Conservation (phyloP, 768 basidiomycete genomes). For the Termitomyces sp. region DNA sequence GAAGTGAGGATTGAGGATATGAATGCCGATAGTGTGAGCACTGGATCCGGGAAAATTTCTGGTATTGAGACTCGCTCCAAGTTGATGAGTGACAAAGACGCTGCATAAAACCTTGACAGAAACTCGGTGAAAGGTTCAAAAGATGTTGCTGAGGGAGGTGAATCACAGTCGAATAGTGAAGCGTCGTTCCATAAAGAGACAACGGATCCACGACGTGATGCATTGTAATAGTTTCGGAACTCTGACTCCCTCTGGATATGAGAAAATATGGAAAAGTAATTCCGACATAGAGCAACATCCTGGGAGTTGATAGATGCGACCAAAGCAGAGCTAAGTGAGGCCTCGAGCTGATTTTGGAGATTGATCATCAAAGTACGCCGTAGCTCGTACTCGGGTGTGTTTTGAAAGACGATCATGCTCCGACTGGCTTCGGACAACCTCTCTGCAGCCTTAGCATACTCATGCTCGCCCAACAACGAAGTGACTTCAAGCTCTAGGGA, state of each 20-base stretch:
- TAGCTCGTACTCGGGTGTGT: constrained; percentile 86
- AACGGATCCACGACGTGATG: constrained; percentile 63
- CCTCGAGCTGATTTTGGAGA: constrained; percentile 94
- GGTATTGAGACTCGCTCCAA: constrained; percentile 72
- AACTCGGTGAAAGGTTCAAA: constrained; percentile 56
- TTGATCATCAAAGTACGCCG: constrained; percentile 83
- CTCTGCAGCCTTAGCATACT: constrained; percentile 87
- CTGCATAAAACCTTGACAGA: constrained; percentile 69
- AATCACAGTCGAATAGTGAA: constrained; percentile 46
- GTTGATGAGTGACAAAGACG: constrained; percentile 60
- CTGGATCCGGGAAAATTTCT: constrained; percentile 85
- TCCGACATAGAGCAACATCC: constrained; percentile 69
- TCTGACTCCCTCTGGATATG: constrained; percentile 90
- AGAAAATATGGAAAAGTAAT: constrained; percentile 82
- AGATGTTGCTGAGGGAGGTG: constrained; percentile 15
- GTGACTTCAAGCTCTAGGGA: constrained; percentile 92
- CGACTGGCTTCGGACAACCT: constrained; percentile 84
- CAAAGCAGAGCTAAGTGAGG: constrained; percentile 83
- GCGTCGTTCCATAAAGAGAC: constrained; percentile 67
- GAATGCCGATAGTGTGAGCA: constrained; percentile 70
- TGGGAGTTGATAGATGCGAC: constrained; percentile 80
- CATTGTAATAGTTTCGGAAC: constrained; percentile 93
- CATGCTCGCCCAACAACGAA: constrained; percentile 70
- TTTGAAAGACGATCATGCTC: constrained; percentile 89
- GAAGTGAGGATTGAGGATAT: constrained; percentile 77